Evolutionary conservation across 176 grass and related monocot genomes (phyloP), one percentile per base, ranked within the genome.

Genomic region (Musa acuminata): DNA sequence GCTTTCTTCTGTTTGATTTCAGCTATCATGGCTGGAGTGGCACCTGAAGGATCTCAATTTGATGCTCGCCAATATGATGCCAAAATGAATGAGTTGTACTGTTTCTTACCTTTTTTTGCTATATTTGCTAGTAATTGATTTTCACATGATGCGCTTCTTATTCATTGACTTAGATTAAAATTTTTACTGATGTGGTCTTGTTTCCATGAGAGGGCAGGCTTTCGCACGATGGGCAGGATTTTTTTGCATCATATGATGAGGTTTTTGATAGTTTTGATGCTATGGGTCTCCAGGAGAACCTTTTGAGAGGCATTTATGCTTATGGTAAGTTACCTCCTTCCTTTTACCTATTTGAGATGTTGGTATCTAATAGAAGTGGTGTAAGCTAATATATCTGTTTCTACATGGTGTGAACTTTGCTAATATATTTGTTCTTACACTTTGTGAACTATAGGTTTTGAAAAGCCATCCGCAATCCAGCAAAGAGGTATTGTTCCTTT

Each of bases 221-320:
- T 13, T 54, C 51, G 8, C 71, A 73, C 35, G 71, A 73, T 27
- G 71, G 71, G 51, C 71, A 73, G 52, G 71, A 73, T n/a, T 73
- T 73, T 27, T 73, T 73, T 73, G 26, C 71, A 53, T 73, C 71
- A 55, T 73, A 73, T 57, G 71, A 73, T 73, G 71, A 73, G 51
- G 71, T 73, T 26, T 55, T 54, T 57, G 71, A 73, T 52, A 73
- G 11, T 57, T 43, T 43, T 43, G 35, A 43, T 6, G 35, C 4
- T 43, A 43, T 43, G 35, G 35, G 35, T 43, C 35, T 43, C 35
- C 35, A 43, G 35, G 35, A 43, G 35, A 43, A 43, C 35, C 35
- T 43, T 43, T 43, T 43, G 35, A 43, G 35, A 26, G 71, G 71
- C 71, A 73, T 73, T 25, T 73, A 73, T 54, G 71, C 71, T 54